These are phyloP conservation scores for Anaeromyces robustus DNA, from an alignment of 192 early-diverging fungal species.

Conservation along the genomic window DNA sequence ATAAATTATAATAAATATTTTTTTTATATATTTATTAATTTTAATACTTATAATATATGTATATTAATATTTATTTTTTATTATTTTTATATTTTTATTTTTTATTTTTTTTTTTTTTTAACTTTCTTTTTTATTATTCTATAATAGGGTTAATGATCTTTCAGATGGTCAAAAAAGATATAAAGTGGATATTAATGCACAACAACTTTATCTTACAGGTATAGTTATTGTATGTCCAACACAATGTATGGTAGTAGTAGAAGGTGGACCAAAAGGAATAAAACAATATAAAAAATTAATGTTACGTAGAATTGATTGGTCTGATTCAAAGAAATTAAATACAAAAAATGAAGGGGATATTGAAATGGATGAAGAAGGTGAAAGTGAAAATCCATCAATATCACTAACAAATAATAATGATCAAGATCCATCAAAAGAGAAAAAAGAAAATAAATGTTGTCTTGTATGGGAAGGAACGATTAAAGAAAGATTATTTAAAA, in stretches of 20 bases:
- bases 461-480: conserved; percentile 90
- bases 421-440: conserved; percentile 8
- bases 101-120: background rate
- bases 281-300: conserved; percentile 92
- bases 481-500: conserved; percentile 54
- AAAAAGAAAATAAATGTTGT: conserved; percentile 59
- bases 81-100: background rate
- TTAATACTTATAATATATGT: too few species aligned
- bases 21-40: too few species aligned
- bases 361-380: conserved; percentile 11
- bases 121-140: background rate
- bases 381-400: too few species aligned
- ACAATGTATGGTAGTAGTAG: conserved; percentile 71
- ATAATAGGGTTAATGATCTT: conserved; percentile 51
- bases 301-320: conserved; percentile 91
- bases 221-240: conserved; percentile 55
- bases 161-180: conserved; percentile 65
- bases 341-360: conserved; percentile 14
- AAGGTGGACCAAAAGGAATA: conserved; percentile 78
- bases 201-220: conserved; percentile 73
- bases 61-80: background rate
- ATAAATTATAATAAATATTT: too few species aligned
- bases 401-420: background rate
- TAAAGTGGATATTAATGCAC: conserved; percentile 84
- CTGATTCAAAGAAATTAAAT: conserved; percentile 26